phyloP scores from a whole-genome alignment of 352 stramenopile species.

The Globisporangium nodosum region DNA sequence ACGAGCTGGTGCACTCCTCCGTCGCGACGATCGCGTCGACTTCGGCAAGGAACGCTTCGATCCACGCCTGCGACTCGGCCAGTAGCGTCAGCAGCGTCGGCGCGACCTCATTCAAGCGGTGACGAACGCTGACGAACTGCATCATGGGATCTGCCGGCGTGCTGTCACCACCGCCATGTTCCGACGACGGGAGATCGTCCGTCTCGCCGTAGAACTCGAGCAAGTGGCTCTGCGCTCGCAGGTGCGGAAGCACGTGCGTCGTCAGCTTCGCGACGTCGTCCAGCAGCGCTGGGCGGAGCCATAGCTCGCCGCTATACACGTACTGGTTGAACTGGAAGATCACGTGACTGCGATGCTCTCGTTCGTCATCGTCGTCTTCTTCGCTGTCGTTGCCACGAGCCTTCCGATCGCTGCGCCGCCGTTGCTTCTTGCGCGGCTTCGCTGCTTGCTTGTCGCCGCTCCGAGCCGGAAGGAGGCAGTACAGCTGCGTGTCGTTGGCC shows the following conservation, averaged over 20 bases:
- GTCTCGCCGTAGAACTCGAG: constrained; percentile 29
- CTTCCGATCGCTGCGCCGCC: background rate
- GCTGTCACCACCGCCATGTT: background rate
- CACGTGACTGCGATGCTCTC: constrained; percentile 24
- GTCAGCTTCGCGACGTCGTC: constrained; percentile 40
- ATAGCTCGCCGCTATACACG: constrained; percentile 36
- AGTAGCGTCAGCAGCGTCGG: constrained; percentile 31
- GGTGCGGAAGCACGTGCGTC: constrained; percentile 26
- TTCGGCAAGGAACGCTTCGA: constrained; percentile 42
- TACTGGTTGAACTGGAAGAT: constrained; percentile 70
- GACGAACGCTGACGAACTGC: constrained; percentile 11
- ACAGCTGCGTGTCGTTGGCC: constrained; percentile 60
- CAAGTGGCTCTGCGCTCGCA: constrained; percentile 38
- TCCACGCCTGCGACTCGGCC: constrained; percentile 47
- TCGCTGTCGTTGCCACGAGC: background rate
- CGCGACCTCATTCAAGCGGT: constrained; percentile 28
- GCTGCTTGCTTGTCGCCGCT: background rate
- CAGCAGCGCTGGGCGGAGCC: constrained; percentile 19
- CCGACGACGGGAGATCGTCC: constrained; percentile 20
- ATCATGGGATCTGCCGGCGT: constrained; percentile 3
- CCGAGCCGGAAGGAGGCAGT: constrained; percentile 27
- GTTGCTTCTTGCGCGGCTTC: background rate
- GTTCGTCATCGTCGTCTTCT: constrained; percentile 14
- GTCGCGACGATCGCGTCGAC: constrained; percentile 23
- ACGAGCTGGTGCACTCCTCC: constrained; percentile 6